Conservation (phyloP, 306 rosid genomes). For the Cucurbita moschata region DNA sequence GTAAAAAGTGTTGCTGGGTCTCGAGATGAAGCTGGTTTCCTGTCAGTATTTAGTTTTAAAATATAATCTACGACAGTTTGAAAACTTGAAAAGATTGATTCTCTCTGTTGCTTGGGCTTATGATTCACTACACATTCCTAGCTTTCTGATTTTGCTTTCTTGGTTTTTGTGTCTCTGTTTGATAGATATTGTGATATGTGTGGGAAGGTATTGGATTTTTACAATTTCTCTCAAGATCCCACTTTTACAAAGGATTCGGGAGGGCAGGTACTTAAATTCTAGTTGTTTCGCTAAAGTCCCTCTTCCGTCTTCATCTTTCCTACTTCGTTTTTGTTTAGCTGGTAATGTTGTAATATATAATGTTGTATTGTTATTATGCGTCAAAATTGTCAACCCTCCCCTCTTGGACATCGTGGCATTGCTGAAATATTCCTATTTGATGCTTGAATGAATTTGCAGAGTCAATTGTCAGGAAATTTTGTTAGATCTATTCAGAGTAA, state of each 20-base stretch:
- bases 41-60: not conserved
- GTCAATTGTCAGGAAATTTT: slow-evolving; percentile 11
- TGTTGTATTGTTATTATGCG: not conserved
- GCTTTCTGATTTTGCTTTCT: not conserved
- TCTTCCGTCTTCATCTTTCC: not conserved
- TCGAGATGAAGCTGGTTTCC: slow-evolving; percentile 5
- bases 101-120: not conserved
- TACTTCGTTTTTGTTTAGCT: not conserved
- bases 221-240: slow-evolving; percentile 7
- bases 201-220: slow-evolving; percentile 16
- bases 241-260: slow-evolving; percentile 8
- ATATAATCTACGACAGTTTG: not conserved
- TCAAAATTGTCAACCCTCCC: not conserved
- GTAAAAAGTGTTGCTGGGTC: slow-evolving; percentile 2
- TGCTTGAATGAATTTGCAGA: slow-evolving; percentile 9
- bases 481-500: slow-evolving; percentile 13
- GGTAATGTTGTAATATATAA: not conserved
- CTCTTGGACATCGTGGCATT: not conserved
- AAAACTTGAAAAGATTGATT: not conserved
- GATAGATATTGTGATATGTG: slow-evolving; percentile 11
- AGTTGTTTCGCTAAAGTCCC: not conserved
- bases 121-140: not conserved
- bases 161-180: not conserved
- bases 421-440: not conserved
- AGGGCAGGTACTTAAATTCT: slow-evolving; percentile 11